These are phyloP conservation scores for Chlorella sp. DNA, from an alignment of 139 green algal genomes.

Conservation along the genomic window DNA sequence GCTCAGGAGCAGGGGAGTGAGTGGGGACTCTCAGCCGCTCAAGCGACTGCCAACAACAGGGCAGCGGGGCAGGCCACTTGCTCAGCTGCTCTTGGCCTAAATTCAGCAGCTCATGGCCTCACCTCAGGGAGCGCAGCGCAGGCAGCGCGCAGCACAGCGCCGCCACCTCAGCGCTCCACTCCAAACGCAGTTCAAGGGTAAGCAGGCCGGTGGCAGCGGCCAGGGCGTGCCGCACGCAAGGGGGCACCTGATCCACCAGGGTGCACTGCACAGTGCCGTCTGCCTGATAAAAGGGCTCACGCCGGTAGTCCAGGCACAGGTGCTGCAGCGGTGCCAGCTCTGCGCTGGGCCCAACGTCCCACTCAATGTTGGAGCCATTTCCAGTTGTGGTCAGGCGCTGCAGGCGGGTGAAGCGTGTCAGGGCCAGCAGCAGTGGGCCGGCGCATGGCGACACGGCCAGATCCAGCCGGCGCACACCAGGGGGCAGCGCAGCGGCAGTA, in stretches of 20 bases:
- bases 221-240: too few relatives aligned
- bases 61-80: too few relatives aligned
- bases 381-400: background rate
- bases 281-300: too few relatives aligned
- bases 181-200: background rate
- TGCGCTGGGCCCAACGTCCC: background rate
- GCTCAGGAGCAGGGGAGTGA: too few relatives aligned
- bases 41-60: too few relatives aligned
- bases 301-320: background rate
- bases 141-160: background rate
- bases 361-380: background rate
- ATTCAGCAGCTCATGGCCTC: background rate
- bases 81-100: too few relatives aligned
- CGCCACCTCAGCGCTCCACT: background rate
- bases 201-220: background rate
- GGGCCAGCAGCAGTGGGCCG: background rate
- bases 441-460: background rate
- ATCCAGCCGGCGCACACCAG: background rate
- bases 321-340: background rate
- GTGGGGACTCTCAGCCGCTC: too few relatives aligned
- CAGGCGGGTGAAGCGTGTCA: background rate
- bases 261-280: too few relatives aligned
- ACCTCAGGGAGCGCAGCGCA: background rate
- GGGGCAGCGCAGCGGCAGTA: background rate
- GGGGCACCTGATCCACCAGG: too few relatives aligned